Conservation (phyloP, 1,139 yeast genomes). For the Geotrichum europaeum region DNA sequence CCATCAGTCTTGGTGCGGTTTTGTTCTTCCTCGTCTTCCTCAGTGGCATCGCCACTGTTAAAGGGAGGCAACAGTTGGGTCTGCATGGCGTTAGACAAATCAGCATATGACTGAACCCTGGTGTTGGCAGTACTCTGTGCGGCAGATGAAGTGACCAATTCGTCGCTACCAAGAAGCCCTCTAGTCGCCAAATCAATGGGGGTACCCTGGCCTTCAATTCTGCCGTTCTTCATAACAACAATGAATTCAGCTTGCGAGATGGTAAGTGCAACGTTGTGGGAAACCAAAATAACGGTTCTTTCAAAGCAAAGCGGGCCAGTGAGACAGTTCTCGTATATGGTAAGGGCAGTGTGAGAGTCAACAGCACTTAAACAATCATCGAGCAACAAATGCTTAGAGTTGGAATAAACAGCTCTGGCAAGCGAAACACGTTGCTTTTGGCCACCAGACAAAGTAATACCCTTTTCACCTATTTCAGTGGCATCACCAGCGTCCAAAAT, state of each 20-base stretch:
- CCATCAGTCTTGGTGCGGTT: slow-evolving; percentile 35
- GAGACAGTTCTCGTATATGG: slow-evolving; percentile 86
- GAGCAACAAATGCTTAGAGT: slow-evolving; percentile 69
- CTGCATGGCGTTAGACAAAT: slow-evolving; percentile 16
- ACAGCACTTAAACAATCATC: slow-evolving; percentile 97
- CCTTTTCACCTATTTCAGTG: slow-evolving; percentile 92
- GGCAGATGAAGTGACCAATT: slow-evolving; percentile 63
- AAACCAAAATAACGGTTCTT: slow-evolving; percentile 85
- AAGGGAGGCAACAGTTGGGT: not conserved
- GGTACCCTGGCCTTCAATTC: slow-evolving; percentile 68
- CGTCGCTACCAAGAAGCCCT: slow-evolving; percentile 74
- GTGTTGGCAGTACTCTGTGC: slow-evolving; percentile 55
- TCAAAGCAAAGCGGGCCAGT: slow-evolving; percentile 78
- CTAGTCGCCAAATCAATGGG: slow-evolving; percentile 67
- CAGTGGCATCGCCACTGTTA: not conserved
- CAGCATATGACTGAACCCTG: slow-evolving; percentile 38
- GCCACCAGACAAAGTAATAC: slow-evolving; percentile 93
- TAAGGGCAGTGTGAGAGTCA: slow-evolving; percentile 92
- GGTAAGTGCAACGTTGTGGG: slow-evolving; percentile 89
- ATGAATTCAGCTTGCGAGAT: slow-evolving; percentile 74
- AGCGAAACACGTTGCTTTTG: slow-evolving; percentile 94
- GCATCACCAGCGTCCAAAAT: slow-evolving; percentile 60
- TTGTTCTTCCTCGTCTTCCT: not conserved
- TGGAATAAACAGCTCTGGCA: slow-evolving; percentile 89
- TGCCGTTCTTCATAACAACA: slow-evolving; percentile 79